Evolutionary conservation across 306 rosid species (phyloP).

Genomic region (Delonix regia): DNA sequence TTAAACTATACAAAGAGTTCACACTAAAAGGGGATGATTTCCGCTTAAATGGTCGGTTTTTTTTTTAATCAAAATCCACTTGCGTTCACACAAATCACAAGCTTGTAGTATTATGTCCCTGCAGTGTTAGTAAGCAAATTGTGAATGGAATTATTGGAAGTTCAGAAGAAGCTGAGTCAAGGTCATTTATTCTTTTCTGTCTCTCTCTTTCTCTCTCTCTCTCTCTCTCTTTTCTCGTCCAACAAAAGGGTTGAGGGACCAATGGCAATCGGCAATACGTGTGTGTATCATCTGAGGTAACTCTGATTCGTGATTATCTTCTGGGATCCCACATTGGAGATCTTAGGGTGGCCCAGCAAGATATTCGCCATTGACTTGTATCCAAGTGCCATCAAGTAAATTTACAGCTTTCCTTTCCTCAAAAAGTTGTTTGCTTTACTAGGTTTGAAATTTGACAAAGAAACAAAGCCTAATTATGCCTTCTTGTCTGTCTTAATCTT

Average conservation of each 20-base stretch:
- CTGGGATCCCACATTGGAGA: conserved; percentile 36
- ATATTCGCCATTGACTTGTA: conserved; percentile 43
- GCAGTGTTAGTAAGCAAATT: too few relatives aligned
- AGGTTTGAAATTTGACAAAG: conserved; percentile 29
- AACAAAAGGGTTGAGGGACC: background rate
- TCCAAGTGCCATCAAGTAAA: conserved; percentile 19
- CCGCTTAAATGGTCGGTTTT: background rate
- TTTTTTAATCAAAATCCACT: too few relatives aligned
- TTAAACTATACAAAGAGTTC: too few relatives aligned
- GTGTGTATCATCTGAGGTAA: background rate
- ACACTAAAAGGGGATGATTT: too few relatives aligned
- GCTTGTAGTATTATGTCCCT: background rate
- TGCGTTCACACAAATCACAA: too few relatives aligned
- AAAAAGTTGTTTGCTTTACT: background rate
- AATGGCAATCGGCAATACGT: background rate
- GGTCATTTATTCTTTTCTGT: too few relatives aligned
- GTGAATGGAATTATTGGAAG: background rate
- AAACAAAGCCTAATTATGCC: conserved; percentile 1
- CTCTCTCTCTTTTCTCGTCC: background rate
- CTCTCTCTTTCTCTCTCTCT: too few relatives aligned
- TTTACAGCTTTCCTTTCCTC: background rate
- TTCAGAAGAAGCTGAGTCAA: too few relatives aligned
- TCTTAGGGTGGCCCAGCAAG: conserved; percentile 25
- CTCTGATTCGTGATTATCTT: background rate
- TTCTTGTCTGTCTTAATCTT: background rate